Base-by-base conservation (phyloP, 768 basidiomycete species). In the Omphalotus guepiniiformis region DNA sequence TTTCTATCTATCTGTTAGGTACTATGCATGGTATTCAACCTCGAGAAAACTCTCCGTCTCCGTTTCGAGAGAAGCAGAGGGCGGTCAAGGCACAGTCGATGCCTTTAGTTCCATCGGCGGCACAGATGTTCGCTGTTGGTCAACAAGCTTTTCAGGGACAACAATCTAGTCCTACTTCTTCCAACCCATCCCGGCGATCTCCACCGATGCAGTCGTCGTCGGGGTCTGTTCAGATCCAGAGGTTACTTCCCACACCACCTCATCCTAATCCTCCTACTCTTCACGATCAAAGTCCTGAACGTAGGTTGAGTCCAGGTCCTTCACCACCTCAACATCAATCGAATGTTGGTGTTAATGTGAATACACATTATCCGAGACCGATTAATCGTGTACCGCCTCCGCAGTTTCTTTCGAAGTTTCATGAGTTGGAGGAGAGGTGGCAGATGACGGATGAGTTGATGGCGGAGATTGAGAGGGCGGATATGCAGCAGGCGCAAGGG, bases 401-500 rank as follows among this genome's bases (percentile, higher is more conserved):
- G 9, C 75, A 72, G 23, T 83, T 85, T 58, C 72, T 84, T 16
- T 64, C 70, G 0, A 76, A 79, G 47, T 80, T 74, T 57, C 74
- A 78, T 34, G 63, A 69, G 9, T 56, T 75, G 57, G 79, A 80
- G 29, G 80, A 79, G 34, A 72, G 72, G 32, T 85, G 79, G 74
- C 75, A 83, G 41, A 76, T 87, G 72, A 84, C 84, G 0, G 78
- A 79, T 28, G 81, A 86, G 53, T 70, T 86, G 23, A 68, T 86
- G 63, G 80, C 79, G 26, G 82, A 86, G 52, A 83, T 86, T 51
- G 85, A 88, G 58, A 75, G 79, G 35, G 81, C 80, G n/a, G 82
- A 85, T 62, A 64, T 78, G 52, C 78, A 82, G 47, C 81, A 81
- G 58, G 63, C 74, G 8, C 76, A 79, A 58, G 69, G 68, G 30